Evolutionary conservation across 441 rosid genomes (phyloP).

Genomic region (Gossypium laxum): DNA sequence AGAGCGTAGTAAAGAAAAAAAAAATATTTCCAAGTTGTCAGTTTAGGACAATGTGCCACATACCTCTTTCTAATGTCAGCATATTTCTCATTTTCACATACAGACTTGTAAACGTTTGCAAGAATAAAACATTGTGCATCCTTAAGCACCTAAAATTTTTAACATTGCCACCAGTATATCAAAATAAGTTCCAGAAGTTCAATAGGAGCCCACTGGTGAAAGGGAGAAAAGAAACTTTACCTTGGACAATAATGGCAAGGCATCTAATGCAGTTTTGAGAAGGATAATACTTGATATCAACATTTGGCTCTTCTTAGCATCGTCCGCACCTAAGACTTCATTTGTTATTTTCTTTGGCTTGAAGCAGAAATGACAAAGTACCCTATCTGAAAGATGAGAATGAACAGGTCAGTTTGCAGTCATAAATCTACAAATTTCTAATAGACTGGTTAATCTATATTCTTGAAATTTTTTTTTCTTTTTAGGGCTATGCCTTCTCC

Average conservation of each 20-base stretch:
- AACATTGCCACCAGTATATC: conserved; percentile 12
- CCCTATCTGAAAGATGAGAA: conserved; percentile 55
- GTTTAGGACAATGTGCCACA: conserved; percentile 10
- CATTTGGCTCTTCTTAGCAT: conserved; percentile 74
- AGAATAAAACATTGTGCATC: conserved; percentile 85
- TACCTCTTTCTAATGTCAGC: conserved; percentile 74
- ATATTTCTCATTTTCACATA: conserved; percentile 72
- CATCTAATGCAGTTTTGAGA: conserved; percentile 91
- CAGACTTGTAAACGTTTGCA: conserved; percentile 57
- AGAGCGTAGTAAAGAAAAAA: conserved; percentile 5
- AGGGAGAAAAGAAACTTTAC: conserved; percentile 26
- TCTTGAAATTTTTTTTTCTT: background rate
- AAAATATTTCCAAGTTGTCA: conserved; percentile 16
- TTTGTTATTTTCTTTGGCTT: conserved; percentile 76
- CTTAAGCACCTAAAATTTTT: conserved; percentile 59
- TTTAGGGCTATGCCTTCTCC: conserved; percentile 4
- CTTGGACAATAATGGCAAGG: conserved; percentile 80
- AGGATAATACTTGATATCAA: conserved; percentile 85
- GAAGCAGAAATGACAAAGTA: conserved; percentile 96
- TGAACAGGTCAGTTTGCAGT: conserved; percentile 15
- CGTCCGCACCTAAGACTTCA: conserved; percentile 51
- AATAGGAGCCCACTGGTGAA: background rate
- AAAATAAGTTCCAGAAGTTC: conserved; percentile 4
- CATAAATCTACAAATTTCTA: conserved; percentile 16
- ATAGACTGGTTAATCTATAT: conserved; percentile 1